Evolutionary conservation across 495 filamentous ascomycete species (phyloP).

Genomic region (Daldinia vernicosa): DNA sequence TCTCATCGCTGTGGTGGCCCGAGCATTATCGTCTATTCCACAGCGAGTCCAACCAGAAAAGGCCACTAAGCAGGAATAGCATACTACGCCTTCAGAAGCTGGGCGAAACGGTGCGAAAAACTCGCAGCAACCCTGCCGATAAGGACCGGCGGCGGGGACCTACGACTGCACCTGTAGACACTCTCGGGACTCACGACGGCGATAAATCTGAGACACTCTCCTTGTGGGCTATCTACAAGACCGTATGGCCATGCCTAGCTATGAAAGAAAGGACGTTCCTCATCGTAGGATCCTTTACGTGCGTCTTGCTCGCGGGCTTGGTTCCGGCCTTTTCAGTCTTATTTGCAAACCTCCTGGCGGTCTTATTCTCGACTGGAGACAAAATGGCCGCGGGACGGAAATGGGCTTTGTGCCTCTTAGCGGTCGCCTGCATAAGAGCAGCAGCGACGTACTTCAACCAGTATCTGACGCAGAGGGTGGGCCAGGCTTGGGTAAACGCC

Average conservation of each 20-base stretch:
- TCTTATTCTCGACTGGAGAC: slow-evolving; percentile 66
- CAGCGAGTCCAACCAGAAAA: not conserved
- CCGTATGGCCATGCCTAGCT: slow-evolving; percentile 74
- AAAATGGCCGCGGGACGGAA: slow-evolving; percentile 59
- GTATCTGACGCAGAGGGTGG: slow-evolving; percentile 73
- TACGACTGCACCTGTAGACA: not conserved
- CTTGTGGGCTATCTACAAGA: slow-evolving; percentile 70
- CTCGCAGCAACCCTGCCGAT: slow-evolving; percentile 4
- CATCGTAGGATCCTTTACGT: slow-evolving; percentile 66
- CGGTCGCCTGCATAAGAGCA: slow-evolving; percentile 72
- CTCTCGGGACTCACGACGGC: not conserved
- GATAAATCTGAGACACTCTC: slow-evolving; percentile 46
- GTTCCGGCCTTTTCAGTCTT: slow-evolving; percentile 82
- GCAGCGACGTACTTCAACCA: slow-evolving; percentile 70
- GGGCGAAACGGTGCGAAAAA: slow-evolving; percentile 32
- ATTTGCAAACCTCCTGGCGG: slow-evolving; percentile 75
- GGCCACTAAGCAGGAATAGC: slow-evolving; percentile 1
- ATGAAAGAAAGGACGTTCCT: slow-evolving; percentile 62
- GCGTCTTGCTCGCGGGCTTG: slow-evolving; percentile 70
- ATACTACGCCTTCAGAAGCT: slow-evolving; percentile 35
- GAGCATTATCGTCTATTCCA: not conserved
- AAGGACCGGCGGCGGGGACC: slow-evolving; percentile 13
- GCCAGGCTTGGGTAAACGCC: slow-evolving; percentile 80
- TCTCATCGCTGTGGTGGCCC: slow-evolving; percentile 5
- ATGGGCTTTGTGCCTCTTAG: slow-evolving; percentile 77